These are phyloP conservation scores for Naganishia randhawae DNA, from an alignment of 768 basidiomycete species.

Conservation along the genomic window DNA sequence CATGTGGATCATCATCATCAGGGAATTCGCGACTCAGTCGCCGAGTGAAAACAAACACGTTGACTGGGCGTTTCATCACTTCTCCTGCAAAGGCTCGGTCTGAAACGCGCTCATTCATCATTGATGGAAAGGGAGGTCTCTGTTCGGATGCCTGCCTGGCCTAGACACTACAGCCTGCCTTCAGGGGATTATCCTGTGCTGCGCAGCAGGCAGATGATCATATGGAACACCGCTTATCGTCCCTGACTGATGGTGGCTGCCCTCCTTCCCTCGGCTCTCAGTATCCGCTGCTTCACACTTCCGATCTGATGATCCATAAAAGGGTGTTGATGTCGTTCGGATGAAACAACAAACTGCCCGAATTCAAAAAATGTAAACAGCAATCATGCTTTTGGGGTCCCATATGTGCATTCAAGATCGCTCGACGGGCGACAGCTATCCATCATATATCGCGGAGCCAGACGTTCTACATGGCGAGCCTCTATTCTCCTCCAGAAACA, in stretches of 20 bases:
- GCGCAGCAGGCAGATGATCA: background rate
- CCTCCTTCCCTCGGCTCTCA: slow-evolving; percentile 5
- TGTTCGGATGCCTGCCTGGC: too few relatives aligned
- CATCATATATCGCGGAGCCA: too few relatives aligned
- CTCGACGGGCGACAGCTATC: too few relatives aligned
- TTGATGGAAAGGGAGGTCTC: background rate
- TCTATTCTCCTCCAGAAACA: background rate
- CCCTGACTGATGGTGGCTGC: too few relatives aligned
- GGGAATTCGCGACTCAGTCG: background rate
- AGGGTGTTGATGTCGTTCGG: background rate
- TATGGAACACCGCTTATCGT: too few relatives aligned
- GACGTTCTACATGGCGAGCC: too few relatives aligned
- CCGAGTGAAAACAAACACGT: background rate
- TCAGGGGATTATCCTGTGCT: too few relatives aligned
- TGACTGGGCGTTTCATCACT: background rate
- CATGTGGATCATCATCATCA: background rate
- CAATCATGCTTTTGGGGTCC: too few relatives aligned
- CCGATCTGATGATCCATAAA: background rate
- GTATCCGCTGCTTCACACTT: too few relatives aligned
- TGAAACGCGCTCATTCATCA: background rate
- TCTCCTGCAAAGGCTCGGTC: background rate
- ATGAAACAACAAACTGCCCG: background rate
- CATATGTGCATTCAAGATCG: too few relatives aligned
- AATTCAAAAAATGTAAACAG: background rate
- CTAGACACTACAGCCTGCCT: too few relatives aligned